Evolutionary conservation across 148 eudicot species (phyloP).

Genomic region (Amaranthus palmeri): DNA sequence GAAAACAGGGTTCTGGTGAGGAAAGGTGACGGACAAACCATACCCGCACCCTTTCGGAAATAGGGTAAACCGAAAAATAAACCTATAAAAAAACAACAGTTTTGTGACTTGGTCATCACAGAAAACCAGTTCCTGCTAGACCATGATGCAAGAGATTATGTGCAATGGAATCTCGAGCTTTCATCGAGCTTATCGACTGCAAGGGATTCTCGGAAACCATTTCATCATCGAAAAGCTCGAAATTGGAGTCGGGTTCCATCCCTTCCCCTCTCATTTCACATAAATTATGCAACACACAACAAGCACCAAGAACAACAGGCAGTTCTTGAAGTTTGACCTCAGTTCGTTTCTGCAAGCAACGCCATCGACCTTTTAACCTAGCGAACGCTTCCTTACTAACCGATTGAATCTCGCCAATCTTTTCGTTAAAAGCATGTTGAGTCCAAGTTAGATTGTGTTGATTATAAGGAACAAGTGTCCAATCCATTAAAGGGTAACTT

Average conservation of each 20-base stretch:
- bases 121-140: constrained; percentile 73
- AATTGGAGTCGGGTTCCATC: constrained; percentile 35
- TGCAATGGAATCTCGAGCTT: constrained; percentile 74
- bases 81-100: background rate
- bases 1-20: too few relatives aligned
- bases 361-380: constrained; percentile 76
- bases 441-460: constrained; percentile 76
- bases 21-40: too few relatives aligned
- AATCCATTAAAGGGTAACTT: constrained; percentile 78
- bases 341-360: constrained; percentile 72
- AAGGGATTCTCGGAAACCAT: constrained; percentile 58
- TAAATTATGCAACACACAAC: constrained; percentile 84
- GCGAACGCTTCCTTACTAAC: constrained; percentile 61
- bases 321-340: constrained; percentile 80
- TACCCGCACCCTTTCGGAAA: too few relatives aligned
- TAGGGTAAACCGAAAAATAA: background rate
- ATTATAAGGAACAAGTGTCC: constrained; percentile 73
- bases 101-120: constrained; percentile 18
- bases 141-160: constrained; percentile 79
- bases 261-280: constrained; percentile 65
- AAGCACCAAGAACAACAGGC: constrained; percentile 86
- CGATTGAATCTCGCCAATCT: constrained; percentile 45
- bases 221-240: constrained; percentile 67
- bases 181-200: constrained; percentile 48
- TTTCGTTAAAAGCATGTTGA: constrained; percentile 30